Evolutionary conservation across 208 protist genomes (phyloP), one percentile per base, ranked within the genome.

Genomic region (Crithidia bombi): DNA sequence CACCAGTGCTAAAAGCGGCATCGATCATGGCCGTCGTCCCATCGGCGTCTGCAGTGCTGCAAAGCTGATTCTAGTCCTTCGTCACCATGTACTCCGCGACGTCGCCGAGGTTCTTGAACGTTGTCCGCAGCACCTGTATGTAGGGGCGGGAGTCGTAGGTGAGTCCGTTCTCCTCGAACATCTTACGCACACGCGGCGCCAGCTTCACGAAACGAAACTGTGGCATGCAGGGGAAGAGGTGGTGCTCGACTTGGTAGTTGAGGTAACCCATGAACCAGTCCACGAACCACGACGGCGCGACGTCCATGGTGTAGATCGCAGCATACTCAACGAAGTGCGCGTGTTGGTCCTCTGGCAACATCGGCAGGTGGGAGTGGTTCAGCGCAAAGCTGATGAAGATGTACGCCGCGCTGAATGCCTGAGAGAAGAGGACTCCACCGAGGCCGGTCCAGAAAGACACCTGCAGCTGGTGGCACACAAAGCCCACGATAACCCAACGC

Each of bases 191-290:
- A 23, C 85, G 83, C 50, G 74, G 77, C 9, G 71, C 55, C 25
- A 94, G 52, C 63, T 65, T 39, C 30, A 79, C 72, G 54, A 91
- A 89, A 43, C 81, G 77, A 69, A 83, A 94, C 69, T 95, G 90
- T 44, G 90, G 90, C 90, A 95, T 92, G 54, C 57, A 77, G 5
- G 90, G 90, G 66, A 96, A 96, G 15, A 96, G 79, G 57, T 96
- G 91, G 69, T 96, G 91, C 74, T 93, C 86, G 54, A 96, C 84
- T 78, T 96, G 91, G 50, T 69, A 93, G 73, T 94, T 94, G 36
- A 95, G 80, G 71, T 88, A 89, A 12, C 79, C 82, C 82, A 93
- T 91, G 49, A 88, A 86, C 82, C 83, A 95, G 28, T 75, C 85
- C 54, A 85, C 81, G 11, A 91, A 83, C 64, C 58, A 81, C 69